These are phyloP conservation scores for Sclerotiophoma versabilis DNA, from an alignment of 2,329 filamentous ascomycete genomes.

Conservation along the genomic window DNA sequence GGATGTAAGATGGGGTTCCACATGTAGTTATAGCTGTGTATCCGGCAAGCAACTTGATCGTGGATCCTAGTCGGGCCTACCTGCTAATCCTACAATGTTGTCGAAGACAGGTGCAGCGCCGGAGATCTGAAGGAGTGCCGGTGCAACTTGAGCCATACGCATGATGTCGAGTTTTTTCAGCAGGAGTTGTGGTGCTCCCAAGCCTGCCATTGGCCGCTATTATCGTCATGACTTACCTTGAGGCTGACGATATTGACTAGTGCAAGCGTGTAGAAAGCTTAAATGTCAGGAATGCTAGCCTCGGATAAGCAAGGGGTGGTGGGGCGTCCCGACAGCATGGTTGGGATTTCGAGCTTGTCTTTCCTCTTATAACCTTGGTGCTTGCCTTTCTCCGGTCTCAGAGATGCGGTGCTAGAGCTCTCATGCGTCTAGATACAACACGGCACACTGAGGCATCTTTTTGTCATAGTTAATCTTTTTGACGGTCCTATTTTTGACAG, in stretches of 20 bases:
- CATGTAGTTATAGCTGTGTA: background rate
- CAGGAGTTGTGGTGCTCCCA: background rate
- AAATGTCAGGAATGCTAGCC: background rate
- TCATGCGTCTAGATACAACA: background rate
- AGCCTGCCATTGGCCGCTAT: background rate
- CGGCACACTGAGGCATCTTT: too few species aligned
- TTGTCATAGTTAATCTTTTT: background rate
- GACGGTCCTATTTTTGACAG: too few species aligned
- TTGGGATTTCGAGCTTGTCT: background rate
- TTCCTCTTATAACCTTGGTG: background rate
- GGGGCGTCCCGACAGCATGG: background rate
- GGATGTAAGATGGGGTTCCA: too few species aligned
- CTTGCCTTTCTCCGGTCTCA: background rate
- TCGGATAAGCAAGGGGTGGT: background rate
- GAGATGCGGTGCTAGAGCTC: background rate
- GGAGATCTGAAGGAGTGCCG: conserved; percentile 8
- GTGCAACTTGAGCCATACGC: background rate
- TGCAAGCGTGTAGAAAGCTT: background rate
- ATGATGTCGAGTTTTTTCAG: background rate
- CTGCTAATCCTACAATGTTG: background rate
- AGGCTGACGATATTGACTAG: background rate
- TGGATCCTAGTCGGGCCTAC: background rate
- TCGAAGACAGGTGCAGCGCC: background rate
- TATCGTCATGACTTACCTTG: background rate
- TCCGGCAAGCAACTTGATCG: too few species aligned